Conservation (phyloP, 352 stramenopile genomes). For the Pythium myriotylum region DNA sequence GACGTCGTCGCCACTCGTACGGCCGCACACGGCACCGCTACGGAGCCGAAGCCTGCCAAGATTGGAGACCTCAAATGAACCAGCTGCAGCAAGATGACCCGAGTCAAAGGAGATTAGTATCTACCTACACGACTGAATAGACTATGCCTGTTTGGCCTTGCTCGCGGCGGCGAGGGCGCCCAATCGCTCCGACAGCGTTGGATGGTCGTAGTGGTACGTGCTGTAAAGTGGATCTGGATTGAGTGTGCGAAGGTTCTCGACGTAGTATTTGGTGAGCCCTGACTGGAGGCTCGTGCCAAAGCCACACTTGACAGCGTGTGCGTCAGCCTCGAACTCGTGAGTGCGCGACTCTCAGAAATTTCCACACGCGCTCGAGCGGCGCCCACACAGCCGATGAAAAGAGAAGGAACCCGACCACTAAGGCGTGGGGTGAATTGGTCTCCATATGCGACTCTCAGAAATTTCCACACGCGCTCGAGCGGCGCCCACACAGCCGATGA, state of each 20-base stretch:
- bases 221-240: slow-evolving; percentile 94
- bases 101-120: too few relatives aligned
- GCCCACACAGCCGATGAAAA: slow-evolving; percentile 85
- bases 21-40: slow-evolving; percentile 54
- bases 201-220: slow-evolving; percentile 97
- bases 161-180: slow-evolving; percentile 69
- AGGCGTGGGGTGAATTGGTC: slow-evolving; percentile 29
- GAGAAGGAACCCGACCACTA: slow-evolving; percentile 81
- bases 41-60: slow-evolving; percentile 53
- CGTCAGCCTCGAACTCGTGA: slow-evolving; percentile 90
- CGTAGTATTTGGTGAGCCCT: slow-evolving; percentile 95
- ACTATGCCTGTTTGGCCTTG: background rate
- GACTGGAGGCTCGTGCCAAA: slow-evolving; percentile 90
- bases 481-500: slow-evolving; percentile 80
- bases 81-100: background rate
- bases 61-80: slow-evolving; percentile 28
- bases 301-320: slow-evolving; percentile 92
- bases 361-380: slow-evolving; percentile 65
- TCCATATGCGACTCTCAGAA: slow-evolving; percentile 52
- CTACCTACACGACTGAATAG: too few relatives aligned
- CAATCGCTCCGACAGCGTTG: slow-evolving; percentile 94
- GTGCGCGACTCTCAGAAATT: slow-evolving; percentile 66
- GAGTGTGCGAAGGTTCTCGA: slow-evolving; percentile 97
- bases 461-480: slow-evolving; percentile 65
- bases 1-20: slow-evolving; percentile 15